Base-by-base conservation (phyloP, 352 stramenopile species). In the Pilasporangium apinafurcum region DNA sequence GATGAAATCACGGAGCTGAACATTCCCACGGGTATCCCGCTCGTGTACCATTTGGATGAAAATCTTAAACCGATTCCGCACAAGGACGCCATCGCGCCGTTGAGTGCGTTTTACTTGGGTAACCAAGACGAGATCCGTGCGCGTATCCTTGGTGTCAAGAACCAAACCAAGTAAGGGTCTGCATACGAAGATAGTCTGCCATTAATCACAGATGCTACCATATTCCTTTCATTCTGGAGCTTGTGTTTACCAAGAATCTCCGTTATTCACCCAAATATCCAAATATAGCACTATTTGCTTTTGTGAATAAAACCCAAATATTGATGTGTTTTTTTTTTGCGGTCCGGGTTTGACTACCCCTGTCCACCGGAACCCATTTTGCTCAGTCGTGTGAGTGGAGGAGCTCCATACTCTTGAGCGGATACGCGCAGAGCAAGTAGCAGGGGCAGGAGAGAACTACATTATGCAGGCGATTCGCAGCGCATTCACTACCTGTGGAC, bases 81-180 rank as follows among this genome's bases (percentile, higher is more conserved):
- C 58, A 67, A 68, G 51, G 71, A 93, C 45, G 77, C 76, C 27
- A 86, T 98, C 44, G 75, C 78, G 36, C 95, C 92, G 24, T 71
- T 93, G 34, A 73, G 47, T 21, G 78, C 63, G 29, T 86, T 86
- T 54, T 91, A 91, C 55, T 58, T 91, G 18, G 96, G 96, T 51
- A 90, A 99, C 72, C 92, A 98, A 65, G 89, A 97, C 37, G 95
- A 95, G 38, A 98, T 99, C 66, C 90, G 88, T 44, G 77, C 77
- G 28, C 86, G 96, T 47, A 99, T 99, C 69, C 89, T 97, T 51
- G 92, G 91, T 31, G 94, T 98, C 48, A 97, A 97, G 84, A 97
- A 97, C 69, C 95, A 98, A 76, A 98, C 95, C 60, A 98, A 98
- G 70, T 98, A 94, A 33, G 20, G 5, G 22, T 16, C 27, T 8